Percentiles rank a stretch among this genome's conserved stretches.
These are phyloP conservation scores for Rosa multiflora DNA, from an alignment of 306 rosid species.

Conservation along the genomic window DNA sequence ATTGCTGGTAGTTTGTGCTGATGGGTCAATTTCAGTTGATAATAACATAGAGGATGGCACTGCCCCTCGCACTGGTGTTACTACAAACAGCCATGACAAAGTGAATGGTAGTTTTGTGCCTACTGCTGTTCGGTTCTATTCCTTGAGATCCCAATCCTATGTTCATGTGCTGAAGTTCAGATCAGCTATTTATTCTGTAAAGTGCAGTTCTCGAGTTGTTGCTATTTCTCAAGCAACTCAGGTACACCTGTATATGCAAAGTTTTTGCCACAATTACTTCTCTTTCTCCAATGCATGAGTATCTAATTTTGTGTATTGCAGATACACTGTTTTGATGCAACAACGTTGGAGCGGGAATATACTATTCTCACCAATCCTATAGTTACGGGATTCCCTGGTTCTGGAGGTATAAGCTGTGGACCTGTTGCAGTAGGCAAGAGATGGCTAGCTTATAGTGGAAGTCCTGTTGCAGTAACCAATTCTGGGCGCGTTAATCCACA, in stretches of 20 bases:
- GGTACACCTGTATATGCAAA: constrained; percentile 43
- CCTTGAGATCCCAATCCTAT: constrained; percentile 78
- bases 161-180: constrained; percentile 84
- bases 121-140: constrained; percentile 74
- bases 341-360: constrained; percentile 74
- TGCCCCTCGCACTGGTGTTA: constrained; percentile 40
- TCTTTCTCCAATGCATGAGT: constrained; percentile 24
- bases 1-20: constrained; percentile 69
- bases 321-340: constrained; percentile 88
- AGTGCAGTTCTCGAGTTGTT: constrained; percentile 88
- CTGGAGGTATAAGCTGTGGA: constrained; percentile 81
- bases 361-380: constrained; percentile 82
- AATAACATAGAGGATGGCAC: constrained; percentile 50
- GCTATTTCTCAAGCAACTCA: constrained; percentile 81
- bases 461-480: constrained; percentile 50
- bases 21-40: constrained; percentile 62
- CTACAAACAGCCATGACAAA: constrained; percentile 55
- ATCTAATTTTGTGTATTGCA: constrained; percentile 37
- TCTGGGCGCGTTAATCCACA: constrained; percentile 73
- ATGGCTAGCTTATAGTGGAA: constrained; percentile 97
- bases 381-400: constrained; percentile 53
- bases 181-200: constrained; percentile 75
- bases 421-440: constrained; percentile 95
- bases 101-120: constrained; percentile 63
- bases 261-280: constrained; percentile 1